Base-by-base conservation (phyloP, 2,329 filamentous ascomycete genomes). In the Xylaria arbuscula region DNA sequence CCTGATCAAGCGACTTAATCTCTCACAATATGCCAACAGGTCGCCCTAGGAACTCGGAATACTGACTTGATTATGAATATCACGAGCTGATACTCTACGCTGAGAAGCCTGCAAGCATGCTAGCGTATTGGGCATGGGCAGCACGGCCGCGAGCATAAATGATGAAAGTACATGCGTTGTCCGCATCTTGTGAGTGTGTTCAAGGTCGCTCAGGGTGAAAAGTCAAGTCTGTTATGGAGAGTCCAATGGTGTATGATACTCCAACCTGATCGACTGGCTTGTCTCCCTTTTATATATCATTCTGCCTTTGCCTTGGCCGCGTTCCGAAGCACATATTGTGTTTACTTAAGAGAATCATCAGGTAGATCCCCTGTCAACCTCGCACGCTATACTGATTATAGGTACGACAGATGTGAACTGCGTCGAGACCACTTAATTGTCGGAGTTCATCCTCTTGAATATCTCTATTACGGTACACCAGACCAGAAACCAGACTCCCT, bases 381-480 rank as follows among this genome's bases (percentile, higher is more conserved):
- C 65, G 65, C 34, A 67, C 60, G 59, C 65, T 58, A 67, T 40
- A 38, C 64, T 19, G 19, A 32, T 62, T 62, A 19, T 57, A 66
- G 58, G 28, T 19, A 19, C 13, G 6, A 36, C 11, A 15, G 22
- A 48, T 7, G n/a, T 9, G 32, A 28, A 40, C 22, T 24, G 45
- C 22, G 11, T 34, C 9, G 17, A 11, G 11, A 22, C 19, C 15
- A n/a, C 45, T 24, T 24, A 47, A 7, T n/a, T 15, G 28, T 34
- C 24, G 28, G 28, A 5, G 11, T 50, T 13, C 47, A 3, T 13
- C 22, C 11, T 28, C 28, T 28, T 28, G 19, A 48, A 7, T 11
- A 48, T 19, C n/a, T 38, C 51, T 60, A 47, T 24, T 45, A 53
- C 3, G 17, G 11, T 32, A 17, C 13, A 2, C 15, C 17, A 19